Percentiles rank a stretch among this genome's conserved stretches.
Conservation (phyloP, 2,329 filamentous ascomycete species). For the Harringtonia lauricola region DNA sequence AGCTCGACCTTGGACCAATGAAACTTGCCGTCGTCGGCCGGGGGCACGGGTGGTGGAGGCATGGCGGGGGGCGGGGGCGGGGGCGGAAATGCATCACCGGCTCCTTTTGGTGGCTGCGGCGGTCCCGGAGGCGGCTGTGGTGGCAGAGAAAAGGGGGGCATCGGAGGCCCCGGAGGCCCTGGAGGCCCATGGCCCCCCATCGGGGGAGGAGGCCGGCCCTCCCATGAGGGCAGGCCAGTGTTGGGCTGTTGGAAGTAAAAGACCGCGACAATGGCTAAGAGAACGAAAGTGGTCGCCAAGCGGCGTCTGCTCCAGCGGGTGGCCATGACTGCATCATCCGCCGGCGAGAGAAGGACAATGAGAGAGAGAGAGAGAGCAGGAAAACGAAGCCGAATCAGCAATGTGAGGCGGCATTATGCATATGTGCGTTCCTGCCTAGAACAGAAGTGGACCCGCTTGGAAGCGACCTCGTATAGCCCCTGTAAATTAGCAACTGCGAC, state of each 20-base stretch:
- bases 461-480: too few relatives aligned
- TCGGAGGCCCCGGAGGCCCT: background rate
- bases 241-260: conserved; percentile 6
- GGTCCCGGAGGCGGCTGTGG: background rate
- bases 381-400: background rate
- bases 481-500: too few relatives aligned
- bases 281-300: conserved; percentile 5
- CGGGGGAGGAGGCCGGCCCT: background rate
- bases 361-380: background rate
- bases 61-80: background rate
- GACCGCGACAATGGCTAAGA: conserved; percentile 6
- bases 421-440: too few relatives aligned
- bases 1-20: conserved; percentile 9
- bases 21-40: conserved; percentile 8
- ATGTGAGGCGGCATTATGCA: too few relatives aligned
- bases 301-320: conserved; percentile 10
- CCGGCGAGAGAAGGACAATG: too few relatives aligned
- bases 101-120: too few relatives aligned
- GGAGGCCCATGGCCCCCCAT: too few relatives aligned
- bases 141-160: background rate
- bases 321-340: conserved; percentile 10
- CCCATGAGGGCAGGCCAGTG: background rate
- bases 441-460: too few relatives aligned
- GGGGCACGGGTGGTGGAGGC: background rate
- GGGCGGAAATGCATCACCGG: background rate